Base-by-base conservation (phyloP, 345 rosid species). In the Passiflora organensis region DNA sequence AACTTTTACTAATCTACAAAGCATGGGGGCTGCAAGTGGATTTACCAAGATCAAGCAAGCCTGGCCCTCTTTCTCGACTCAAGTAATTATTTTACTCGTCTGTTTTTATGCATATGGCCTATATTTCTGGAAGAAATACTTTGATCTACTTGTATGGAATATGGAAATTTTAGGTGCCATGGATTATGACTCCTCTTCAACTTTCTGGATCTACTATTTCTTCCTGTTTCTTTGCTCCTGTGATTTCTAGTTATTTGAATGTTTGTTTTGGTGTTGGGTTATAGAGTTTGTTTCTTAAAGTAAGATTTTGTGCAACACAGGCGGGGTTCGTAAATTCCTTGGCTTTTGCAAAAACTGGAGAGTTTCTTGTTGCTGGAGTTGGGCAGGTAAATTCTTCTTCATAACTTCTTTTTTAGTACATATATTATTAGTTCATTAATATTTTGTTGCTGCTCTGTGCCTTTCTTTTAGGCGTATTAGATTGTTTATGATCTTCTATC, bases 301-400 rank as follows among this genome's bases (percentile, higher is more conserved):
- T 55, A 21, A 50, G 38, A 20, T 45, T 48, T 60, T 62, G 11
- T 66, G 12, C 22, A 54, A 69, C 58, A 43, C 83, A 89, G 99
- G 71, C 74, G 63, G 99, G 99, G 15, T 94, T 87, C 71, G 93
- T 89, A 43, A 94, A 94, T 73, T 87, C 96, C 49, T 28, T 94
- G 78, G 96, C 95, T 46, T 74, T 94, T 65, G 88, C 99, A 50
- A 82, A 80, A 62, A 87, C 99, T 12, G 99, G 96, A 60, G 74
- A 63, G 68, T 89, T 94, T 70, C 76, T 94, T 38, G 43, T 83
- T 43, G 95, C 96, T 51, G 97, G 91, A 63, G 89, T 94, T 57
- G 99, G 99, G 38, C 82, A 85, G 84, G 99, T 89, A 48, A 63
- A 25, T 17, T 50, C 43, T 25, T 38, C 49, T 51, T n/a, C n/a